Evolutionary conservation across 2,329 filamentous ascomycete genomes (phyloP), one percentile per base, ranked within the genome.

Genomic region (Diaporthe sp.): DNA sequence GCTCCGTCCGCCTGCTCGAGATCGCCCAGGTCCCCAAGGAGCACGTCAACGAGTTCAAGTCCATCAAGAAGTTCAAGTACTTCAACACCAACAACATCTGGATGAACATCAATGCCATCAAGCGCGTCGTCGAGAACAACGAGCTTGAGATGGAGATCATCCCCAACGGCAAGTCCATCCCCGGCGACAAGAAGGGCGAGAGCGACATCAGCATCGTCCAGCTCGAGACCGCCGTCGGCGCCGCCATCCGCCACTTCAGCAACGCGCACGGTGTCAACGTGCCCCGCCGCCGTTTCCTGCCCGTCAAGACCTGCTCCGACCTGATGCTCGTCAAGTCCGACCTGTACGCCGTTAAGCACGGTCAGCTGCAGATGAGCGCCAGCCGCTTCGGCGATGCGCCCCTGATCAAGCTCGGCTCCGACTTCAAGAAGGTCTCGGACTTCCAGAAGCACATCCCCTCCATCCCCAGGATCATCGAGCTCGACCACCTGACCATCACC

Each of bases 11-110:
- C 84, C 94, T 99, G 80, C 94, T 99, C 72, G 97, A 99, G 90
- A 98, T 99, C 82, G 97, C 97, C 20, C 97, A 99, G 90, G 97
- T 99, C 49, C 97, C 97, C 87, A 99, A 98, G 92, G 95, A 99
- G 90, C 97, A 99, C 88, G 95, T 97, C 85, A 98, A 99, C 88
- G 97, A 99, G 89, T 99, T 99, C 95, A 99, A 99, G 93, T 98
- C 96, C 67, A 99, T 99, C 91, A 99, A 99, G 94, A 99, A 99
- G 92, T 99, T 99, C 94, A 98, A 98, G 92, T 99, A 99, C 93
- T 99, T 99, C 94, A 99, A 99, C 92, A 99, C 97, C 87, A 99
- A 99, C 94, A 99, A 99, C 92, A 98, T 99, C 88, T 99, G 97
- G 97, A 94, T 99, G 91, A 98, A 98, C 89, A 91, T 98, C 82